Base-by-base conservation (phyloP, 331 rosid species). In the Stylosanthes scabra region DNA sequence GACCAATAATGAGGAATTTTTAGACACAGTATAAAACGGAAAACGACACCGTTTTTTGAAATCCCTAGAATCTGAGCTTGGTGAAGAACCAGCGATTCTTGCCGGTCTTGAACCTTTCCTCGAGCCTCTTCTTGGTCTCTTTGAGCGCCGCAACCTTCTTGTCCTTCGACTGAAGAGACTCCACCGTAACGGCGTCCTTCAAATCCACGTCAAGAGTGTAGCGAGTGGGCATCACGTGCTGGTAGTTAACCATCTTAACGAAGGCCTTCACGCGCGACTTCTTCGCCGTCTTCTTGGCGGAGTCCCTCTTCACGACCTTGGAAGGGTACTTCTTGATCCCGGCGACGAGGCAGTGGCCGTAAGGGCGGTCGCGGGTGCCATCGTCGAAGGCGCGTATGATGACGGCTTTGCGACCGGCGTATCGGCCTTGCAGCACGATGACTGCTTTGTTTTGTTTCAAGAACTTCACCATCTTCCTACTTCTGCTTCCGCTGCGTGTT, bases 71-170 rank as follows among this genome's bases (percentile, higher is more conserved):
- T 54, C 84, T 56, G 54, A 81, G 84, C 31, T 81, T 81, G 31
- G 84, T 81, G 25, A 81, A 81, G 55, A 81, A 81, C 84, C 84
- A 81, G 37, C 84, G 4, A 29, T 81, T 81, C 70, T 81, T 31
- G 37, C 37, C 37, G 37, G 37, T 31, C 37, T 31, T 31, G 37
- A 31, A 31, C 37, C 37, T 31, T 5, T 31, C 37, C 4, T 31
- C 37, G 37, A 31, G 37, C 37, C 37, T 31, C 37, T 31, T 31
- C 37, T 81, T 81, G 4, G 78, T 59, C 52, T 81, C 84, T 60
- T 81, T 81, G 28, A 81, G 71, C 0, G 84, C 74, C 0, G 81
- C 66, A 3, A 81, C 84, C 74, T 75, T 81, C 70, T 65, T 75
- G 11, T 31, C 37, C 37, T 31, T 31, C 37, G 37, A 31, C 37